Evolutionary conservation across 768 basidiomycete genomes (phyloP).

Genomic region (Psilocybe cyanescens): DNA sequence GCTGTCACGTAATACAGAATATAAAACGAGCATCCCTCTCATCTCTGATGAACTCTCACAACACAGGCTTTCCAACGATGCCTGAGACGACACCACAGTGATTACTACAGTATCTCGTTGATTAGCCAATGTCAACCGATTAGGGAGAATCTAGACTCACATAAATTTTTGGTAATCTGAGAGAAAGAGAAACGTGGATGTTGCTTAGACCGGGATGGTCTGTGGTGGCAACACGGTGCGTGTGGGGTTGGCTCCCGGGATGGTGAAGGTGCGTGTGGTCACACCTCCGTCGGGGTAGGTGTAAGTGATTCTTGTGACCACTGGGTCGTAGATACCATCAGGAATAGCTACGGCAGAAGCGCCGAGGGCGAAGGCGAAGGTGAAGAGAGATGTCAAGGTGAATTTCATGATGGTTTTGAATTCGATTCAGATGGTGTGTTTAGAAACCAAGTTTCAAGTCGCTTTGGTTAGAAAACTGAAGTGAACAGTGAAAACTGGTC

Average conservation of each 20-base stretch:
- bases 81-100: too few species aligned
- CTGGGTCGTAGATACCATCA: slow-evolving; percentile 5
- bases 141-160: background rate
- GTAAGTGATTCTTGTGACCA: slow-evolving; percentile 17
- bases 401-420: slow-evolving; percentile 14
- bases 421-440: background rate
- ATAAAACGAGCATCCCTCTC: background rate
- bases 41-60: background rate
- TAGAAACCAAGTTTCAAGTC: background rate
- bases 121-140: too few species aligned
- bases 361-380: slow-evolving; percentile 17
- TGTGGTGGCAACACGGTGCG: slow-evolving; percentile 13
- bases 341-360: slow-evolving; percentile 17
- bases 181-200: background rate
- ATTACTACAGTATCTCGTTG: too few species aligned
- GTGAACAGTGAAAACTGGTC: too few species aligned
- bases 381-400: slow-evolving; percentile 11
- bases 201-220: slow-evolving; percentile 11
- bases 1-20: background rate
- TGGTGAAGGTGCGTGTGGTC: slow-evolving; percentile 8
- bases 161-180: background rate
- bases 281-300: slow-evolving; percentile 8
- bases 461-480: background rate
- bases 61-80: background rate
- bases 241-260: slow-evolving; percentile 3